A percentile compares a stretch with the other conserved stretches of the same genome.
phyloP scores from a whole-genome alignment of 768 basidiomycete genomes.

The Coprinopsis cinerea region DNA sequence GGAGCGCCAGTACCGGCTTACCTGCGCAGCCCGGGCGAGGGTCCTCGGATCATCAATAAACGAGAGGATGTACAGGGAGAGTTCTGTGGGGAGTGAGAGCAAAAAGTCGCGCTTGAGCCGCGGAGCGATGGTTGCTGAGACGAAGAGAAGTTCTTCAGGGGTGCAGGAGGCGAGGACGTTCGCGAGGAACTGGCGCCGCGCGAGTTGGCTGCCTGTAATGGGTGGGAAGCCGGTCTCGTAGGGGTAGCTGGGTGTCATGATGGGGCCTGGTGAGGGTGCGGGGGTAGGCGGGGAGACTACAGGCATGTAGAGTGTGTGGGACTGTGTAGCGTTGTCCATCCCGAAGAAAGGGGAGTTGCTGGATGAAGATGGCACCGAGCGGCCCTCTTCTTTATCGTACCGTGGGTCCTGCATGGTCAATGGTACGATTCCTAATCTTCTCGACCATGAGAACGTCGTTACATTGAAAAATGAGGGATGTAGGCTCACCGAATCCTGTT shows the following conservation, averaged over 20 bases:
- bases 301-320: slow-evolving; percentile 38
- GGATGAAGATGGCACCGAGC: too few species aligned
- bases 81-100: slow-evolving; percentile 41
- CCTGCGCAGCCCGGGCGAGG: slow-evolving; percentile 62
- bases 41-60: slow-evolving; percentile 74
- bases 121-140: slow-evolving; percentile 58
- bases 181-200: slow-evolving; percentile 47
- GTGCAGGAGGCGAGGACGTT: slow-evolving; percentile 49
- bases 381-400: too few species aligned
- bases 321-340: not conserved
- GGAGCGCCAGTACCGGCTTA: slow-evolving; percentile 65
- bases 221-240: slow-evolving; percentile 16
- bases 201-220: slow-evolving; percentile 17
- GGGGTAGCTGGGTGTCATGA: slow-evolving; percentile 13
- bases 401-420: too few species aligned
- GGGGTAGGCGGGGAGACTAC: slow-evolving; percentile 56
- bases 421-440: too few species aligned
- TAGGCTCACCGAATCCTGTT: too few species aligned
- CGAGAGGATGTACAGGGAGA: slow-evolving; percentile 67
- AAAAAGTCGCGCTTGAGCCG: slow-evolving; percentile 61
- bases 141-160: slow-evolving; percentile 56
- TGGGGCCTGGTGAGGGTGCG: slow-evolving; percentile 50
- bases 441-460: too few species aligned
- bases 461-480: too few species aligned
- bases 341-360: too few species aligned